These are phyloP conservation scores for Phytophthora idaei DNA, from an alignment of 352 stramenopile species.

Conservation along the genomic window DNA sequence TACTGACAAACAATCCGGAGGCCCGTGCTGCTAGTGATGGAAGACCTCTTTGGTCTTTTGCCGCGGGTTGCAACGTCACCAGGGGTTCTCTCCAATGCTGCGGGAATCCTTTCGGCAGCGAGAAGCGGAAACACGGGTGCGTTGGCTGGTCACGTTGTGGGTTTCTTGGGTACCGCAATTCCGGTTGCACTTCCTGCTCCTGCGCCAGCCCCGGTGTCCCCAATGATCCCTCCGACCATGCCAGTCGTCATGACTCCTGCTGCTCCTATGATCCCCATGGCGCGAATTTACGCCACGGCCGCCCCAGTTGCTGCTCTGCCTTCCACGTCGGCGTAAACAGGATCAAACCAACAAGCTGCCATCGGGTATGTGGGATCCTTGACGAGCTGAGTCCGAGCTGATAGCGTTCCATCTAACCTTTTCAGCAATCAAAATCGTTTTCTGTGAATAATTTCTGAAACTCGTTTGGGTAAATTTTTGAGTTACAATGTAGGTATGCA, in stretches of 20 bases:
- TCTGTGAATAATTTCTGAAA: too few species aligned
- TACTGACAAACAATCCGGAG: constrained; percentile 12
- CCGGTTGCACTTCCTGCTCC: neutral
- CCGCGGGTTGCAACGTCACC: constrained; percentile 5
- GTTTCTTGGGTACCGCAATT: constrained; percentile 2
- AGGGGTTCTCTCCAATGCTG: constrained; percentile 5
- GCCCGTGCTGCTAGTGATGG: neutral
- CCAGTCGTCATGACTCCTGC: neutral
- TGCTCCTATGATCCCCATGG: neutral
- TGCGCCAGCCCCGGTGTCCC: neutral
- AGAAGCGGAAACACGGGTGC: constrained; percentile 14
- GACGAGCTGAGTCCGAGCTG: too few species aligned
- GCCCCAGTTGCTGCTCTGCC: neutral
- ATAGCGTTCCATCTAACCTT: too few species aligned
- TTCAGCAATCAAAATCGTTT: too few species aligned
- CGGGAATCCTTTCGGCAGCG: constrained; percentile 14
- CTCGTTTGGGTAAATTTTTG: too few species aligned
- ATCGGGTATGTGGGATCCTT: too few species aligned
- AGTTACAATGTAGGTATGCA: too few species aligned
- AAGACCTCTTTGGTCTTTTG: constrained; percentile 13
- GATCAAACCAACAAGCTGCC: neutral
- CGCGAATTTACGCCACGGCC: neutral
- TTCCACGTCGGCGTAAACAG: constrained; percentile 7
- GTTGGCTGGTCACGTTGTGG: constrained; percentile 12
- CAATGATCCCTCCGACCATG: neutral